A percentile compares a stretch with the other conserved stretches of the same genome.
Evolutionary conservation across 441 rosid genomes (phyloP).

Genomic region (Hypseocharis bilobata): DNA sequence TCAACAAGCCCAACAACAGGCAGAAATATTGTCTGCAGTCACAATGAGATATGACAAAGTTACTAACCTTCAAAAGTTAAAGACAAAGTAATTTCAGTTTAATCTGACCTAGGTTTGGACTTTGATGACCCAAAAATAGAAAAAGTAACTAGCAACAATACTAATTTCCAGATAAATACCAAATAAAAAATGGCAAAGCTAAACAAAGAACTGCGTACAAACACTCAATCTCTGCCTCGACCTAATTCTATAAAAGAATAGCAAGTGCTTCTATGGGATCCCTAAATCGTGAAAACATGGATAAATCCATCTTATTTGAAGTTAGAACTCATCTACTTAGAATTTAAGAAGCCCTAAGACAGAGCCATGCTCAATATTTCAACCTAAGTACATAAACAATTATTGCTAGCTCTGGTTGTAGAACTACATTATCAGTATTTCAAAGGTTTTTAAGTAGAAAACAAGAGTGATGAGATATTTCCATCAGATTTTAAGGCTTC

Average conservation of each 20-base stretch:
- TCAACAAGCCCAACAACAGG: constrained; percentile 95
- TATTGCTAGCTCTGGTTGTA: too few relatives aligned
- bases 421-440: not conserved
- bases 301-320: not conserved
- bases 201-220: not conserved
- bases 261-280: too few relatives aligned
- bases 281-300: not conserved
- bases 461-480: too few relatives aligned
- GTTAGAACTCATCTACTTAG: not conserved
- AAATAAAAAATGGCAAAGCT: too few relatives aligned
- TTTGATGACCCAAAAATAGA: not conserved
- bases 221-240: not conserved
- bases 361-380: not conserved
- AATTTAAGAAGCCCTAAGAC: not conserved
- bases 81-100: not conserved
- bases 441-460: not conserved
- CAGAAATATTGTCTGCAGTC: constrained; percentile 73
- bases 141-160: not conserved
- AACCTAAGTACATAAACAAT: not conserved
- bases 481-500: too few relatives aligned
- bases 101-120: not conserved
- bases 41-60: constrained; percentile 7
- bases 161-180: not conserved
- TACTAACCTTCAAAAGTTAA: not conserved
- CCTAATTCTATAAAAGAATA: not conserved